Conservation (phyloP, 345 rosid genomes). For the Dimocarpus longan region DNA sequence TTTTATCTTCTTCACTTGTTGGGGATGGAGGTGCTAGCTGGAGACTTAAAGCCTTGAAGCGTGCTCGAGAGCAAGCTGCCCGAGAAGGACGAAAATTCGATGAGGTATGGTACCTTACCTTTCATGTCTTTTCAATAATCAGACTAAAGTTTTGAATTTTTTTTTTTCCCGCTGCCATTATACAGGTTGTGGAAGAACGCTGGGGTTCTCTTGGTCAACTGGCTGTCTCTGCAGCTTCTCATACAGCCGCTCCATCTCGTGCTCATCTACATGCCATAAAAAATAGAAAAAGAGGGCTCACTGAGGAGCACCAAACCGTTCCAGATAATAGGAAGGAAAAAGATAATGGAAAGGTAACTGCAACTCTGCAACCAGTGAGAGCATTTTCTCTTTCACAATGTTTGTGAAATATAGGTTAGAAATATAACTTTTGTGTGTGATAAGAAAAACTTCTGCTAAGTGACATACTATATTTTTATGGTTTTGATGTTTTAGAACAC, state of each 20-base stretch:
- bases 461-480: neutral
- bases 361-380: neutral
- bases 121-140: slow-evolving; percentile 6
- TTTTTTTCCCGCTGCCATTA: slow-evolving; percentile 24
- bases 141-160: slow-evolving; percentile 2
- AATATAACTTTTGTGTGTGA: neutral
- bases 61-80: slow-evolving; percentile 88
- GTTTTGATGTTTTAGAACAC: slow-evolving; percentile 35
- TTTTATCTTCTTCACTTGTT: slow-evolving; percentile 58
- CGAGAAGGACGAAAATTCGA: slow-evolving; percentile 75
- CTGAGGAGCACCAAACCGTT: slow-evolving; percentile 32
- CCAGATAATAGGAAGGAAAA: slow-evolving; percentile 37
- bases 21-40: slow-evolving; percentile 99
- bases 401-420: neutral
- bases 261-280: slow-evolving; percentile 87
- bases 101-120: slow-evolving; percentile 46
- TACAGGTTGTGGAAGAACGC: slow-evolving; percentile 81
- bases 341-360: slow-evolving; percentile 51
- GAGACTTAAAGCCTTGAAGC: slow-evolving; percentile 88
- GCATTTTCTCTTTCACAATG: neutral
- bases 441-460: neutral
- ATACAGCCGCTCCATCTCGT: slow-evolving; percentile 72
- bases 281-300: slow-evolving; percentile 51
- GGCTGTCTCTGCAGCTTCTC: slow-evolving; percentile 71
- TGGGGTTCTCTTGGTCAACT: slow-evolving; percentile 83